A percentile compares a stretch with the other conserved stretches of the same genome.
Conservation (phyloP, 2,329 filamentous ascomycete genomes). For the Lecanosticta acicola region DNA sequence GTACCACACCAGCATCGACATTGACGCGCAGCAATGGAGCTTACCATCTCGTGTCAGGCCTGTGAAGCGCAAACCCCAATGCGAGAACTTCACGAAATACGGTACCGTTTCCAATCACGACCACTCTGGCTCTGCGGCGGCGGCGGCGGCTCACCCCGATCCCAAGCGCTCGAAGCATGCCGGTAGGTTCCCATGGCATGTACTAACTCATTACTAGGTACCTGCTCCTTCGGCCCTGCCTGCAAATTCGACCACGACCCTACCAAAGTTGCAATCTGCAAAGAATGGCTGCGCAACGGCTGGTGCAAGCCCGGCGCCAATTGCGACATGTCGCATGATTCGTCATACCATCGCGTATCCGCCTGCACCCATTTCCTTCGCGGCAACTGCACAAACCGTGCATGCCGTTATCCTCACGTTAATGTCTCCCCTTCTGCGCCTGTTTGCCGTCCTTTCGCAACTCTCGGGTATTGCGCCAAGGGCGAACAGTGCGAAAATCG, state of each 20-base stretch:
- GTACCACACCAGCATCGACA: slow-evolving; percentile 11
- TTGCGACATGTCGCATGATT: slow-evolving; percentile 88
- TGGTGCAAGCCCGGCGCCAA: slow-evolving; percentile 68
- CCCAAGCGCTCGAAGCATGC: slow-evolving; percentile 12
- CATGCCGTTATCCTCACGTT: slow-evolving; percentile 85
- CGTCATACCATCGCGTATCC: slow-evolving; percentile 76
- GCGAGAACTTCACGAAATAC: slow-evolving; percentile 32
- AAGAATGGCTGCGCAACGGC: slow-evolving; percentile 74
- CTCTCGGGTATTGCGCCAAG: slow-evolving; percentile 81
- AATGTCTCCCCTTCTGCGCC: slow-evolving; percentile 67
- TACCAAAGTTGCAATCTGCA: slow-evolving; percentile 83
- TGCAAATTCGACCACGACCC: slow-evolving; percentile 83
- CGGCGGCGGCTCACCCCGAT: slow-evolving; percentile 3
- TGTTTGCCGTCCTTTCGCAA: slow-evolving; percentile 79
- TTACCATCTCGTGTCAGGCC: not conserved
- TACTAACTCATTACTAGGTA: slow-evolving; percentile 53
- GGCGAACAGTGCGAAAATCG: slow-evolving; percentile 71
- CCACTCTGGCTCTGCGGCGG: slow-evolving; percentile 7
- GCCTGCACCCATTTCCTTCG: slow-evolving; percentile 85
- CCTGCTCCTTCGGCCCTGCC: slow-evolving; percentile 71
- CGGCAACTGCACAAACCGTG: slow-evolving; percentile 79
- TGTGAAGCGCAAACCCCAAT: slow-evolving; percentile 20
- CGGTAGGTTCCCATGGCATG: slow-evolving; percentile 16
- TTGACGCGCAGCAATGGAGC: not conserved
- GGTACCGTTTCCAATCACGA: slow-evolving; percentile 24